These are phyloP conservation scores for Schizochytrium sp. DNA, from an alignment of 108 stramenopile genomes.

Conservation along the genomic window DNA sequence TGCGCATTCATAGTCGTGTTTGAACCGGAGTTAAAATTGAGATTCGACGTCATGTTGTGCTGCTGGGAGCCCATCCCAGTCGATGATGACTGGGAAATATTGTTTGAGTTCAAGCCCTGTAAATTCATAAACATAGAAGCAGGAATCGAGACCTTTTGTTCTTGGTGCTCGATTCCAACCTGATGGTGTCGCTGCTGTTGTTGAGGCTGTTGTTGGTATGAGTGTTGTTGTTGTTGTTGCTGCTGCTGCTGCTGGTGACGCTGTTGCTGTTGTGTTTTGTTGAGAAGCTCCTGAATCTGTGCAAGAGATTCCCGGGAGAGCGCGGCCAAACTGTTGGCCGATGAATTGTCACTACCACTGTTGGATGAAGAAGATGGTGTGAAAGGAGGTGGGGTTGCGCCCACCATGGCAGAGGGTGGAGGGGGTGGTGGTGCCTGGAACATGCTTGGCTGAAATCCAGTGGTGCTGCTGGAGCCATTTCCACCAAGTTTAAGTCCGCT, in stretches of 20 bases:
- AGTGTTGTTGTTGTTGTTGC: not conserved
- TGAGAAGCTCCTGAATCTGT: not conserved
- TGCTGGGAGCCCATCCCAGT: not conserved
- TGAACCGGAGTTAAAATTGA: not conserved
- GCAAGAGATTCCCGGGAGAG: not conserved
- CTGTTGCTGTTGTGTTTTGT: not conserved
- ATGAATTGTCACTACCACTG: too few species aligned
- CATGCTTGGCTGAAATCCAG: too few species aligned
- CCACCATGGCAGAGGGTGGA: too few species aligned
- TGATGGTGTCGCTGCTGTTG: not conserved
- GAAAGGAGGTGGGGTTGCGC: too few species aligned
- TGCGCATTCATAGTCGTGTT: not conserved
- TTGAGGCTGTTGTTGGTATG: not conserved
- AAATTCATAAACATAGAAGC: not conserved
- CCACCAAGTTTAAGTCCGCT: too few species aligned
- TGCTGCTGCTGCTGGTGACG: not conserved
- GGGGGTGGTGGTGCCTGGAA: too few species aligned
- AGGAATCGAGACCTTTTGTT: not conserved
- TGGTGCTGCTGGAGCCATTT: too few species aligned
- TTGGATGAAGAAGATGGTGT: too few species aligned
- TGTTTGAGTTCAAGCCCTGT: not conserved
- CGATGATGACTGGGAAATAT: not conserved
- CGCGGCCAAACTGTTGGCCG: too few species aligned
- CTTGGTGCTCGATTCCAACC: not conserved
- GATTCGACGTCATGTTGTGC: not conserved